Base-by-base conservation (phyloP, 768 basidiomycete genomes). In the Termitomyces sp. region DNA sequence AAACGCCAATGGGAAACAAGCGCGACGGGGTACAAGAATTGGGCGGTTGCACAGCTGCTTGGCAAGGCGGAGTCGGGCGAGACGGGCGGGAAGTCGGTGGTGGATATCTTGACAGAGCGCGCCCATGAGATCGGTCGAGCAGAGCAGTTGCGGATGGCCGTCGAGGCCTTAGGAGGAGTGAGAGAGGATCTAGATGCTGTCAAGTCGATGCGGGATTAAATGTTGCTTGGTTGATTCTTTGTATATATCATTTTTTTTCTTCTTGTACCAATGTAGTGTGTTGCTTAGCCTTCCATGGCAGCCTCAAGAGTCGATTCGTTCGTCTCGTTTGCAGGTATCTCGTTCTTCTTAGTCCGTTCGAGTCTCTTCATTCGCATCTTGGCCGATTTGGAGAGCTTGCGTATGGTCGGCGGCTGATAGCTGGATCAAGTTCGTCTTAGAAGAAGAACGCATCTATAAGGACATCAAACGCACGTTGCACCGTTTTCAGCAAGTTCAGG, bases 1-100 rank as follows among this genome's bases (percentile, higher is more conserved):
- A 90, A 90, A 68, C 80, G 85, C 42, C 80, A 80, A 10, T 94
- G 92, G 91, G 90, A 93, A 72, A 81, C 83, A 38, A 84, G 80
- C 68, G 81, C 82, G 66, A 77, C 80, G 1, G 91, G 89, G 5
- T 94, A 94, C 68, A 66, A 87, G 5, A 84, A 84, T 58, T 94
- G 92, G 92, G 90, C 87, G 0, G 74, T 85, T 1, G 74, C 74
- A 20, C 81, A 84, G 67, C 68, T 88, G 8, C 61, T 88, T 45
- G 63, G 63, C 53, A 68, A 64, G 48, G 66, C 69, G 13, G 68
- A 58, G 56, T 64, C 63, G 26, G 56, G 54, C 48, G 61, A 53
- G 18, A 59, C 61, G 20, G 67, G 65, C 51, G 32, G 65, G 58
- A 32, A 58, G 26, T 65, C 66, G 14, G 63, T 58, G 8, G 62